Evolutionary conservation across 768 basidiomycete genomes (phyloP).

Genomic region (Mycena vitilis): DNA sequence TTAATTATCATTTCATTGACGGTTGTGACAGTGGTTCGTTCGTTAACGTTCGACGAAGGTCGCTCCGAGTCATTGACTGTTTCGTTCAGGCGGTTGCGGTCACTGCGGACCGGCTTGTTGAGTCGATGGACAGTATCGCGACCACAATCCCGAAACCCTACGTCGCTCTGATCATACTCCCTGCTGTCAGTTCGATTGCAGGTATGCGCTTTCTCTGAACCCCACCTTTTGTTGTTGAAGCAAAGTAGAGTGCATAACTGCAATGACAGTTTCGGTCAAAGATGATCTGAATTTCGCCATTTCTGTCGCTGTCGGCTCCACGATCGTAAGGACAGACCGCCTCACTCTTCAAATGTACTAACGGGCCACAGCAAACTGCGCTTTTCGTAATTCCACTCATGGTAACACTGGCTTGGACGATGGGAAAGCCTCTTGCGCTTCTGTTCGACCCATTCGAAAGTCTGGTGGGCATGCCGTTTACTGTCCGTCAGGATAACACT

Average conservation of each 20-base stretch:
- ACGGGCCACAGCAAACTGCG: constrained; percentile 69
- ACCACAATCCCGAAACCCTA: constrained; percentile 84
- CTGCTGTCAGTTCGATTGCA: constrained; percentile 84
- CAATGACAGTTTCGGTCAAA: constrained; percentile 89
- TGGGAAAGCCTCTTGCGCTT: constrained; percentile 82
- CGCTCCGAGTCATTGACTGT: neutral
- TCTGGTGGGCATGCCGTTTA: constrained; percentile 45
- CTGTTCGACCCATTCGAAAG: constrained; percentile 92
- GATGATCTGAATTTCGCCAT: constrained; percentile 86
- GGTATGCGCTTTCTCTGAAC: constrained; percentile 51
- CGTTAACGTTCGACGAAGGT: neutral
- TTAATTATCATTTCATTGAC: constrained; percentile 67
- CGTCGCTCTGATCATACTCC: constrained; percentile 89
- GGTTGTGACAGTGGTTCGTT: constrained; percentile 71
- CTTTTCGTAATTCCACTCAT: constrained; percentile 81
- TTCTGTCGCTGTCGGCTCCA: constrained; percentile 85
- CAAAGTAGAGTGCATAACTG: constrained; percentile 83
- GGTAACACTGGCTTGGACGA: constrained; percentile 83
- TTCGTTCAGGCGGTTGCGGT: constrained; percentile 60
- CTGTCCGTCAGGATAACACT: constrained; percentile 37
- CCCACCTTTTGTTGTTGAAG: neutral
- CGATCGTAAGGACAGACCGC: constrained; percentile 60
- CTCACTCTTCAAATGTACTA: constrained; percentile 6
- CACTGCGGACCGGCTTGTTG: constrained; percentile 78
- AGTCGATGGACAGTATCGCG: constrained; percentile 85